These are phyloP conservation scores for Raffaelea albimanens DNA, from an alignment of 2,329 filamentous ascomycete species.

Conservation along the genomic window DNA sequence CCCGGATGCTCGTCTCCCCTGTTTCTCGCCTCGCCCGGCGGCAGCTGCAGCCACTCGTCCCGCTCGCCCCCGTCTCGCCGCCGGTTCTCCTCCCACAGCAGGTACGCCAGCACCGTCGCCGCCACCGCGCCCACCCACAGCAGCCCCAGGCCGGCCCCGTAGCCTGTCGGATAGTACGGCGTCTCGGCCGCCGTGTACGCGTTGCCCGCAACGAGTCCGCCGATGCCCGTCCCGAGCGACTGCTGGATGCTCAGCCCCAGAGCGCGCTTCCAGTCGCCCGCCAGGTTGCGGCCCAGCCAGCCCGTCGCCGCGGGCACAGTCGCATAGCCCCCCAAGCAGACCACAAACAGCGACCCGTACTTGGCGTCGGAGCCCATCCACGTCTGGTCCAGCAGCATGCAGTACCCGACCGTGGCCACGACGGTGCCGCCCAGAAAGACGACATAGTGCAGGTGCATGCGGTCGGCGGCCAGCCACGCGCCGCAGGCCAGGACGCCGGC, in stretches of 20 bases:
- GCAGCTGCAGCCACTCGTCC: constrained; percentile 17
- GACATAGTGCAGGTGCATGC: constrained; percentile 2
- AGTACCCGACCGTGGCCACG: constrained; percentile 44
- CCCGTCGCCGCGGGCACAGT: constrained; percentile 41
- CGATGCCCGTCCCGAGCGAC: constrained; percentile 22
- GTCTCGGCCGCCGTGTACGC: constrained; percentile 33
- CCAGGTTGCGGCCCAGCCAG: constrained; percentile 49
- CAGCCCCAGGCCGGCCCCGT: constrained; percentile 34
- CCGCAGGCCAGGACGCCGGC: too few species aligned
- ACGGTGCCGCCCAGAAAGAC: constrained; percentile 39
- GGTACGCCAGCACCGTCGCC: constrained; percentile 18
- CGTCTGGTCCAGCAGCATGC: constrained; percentile 40
- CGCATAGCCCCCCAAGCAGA: constrained; percentile 42
- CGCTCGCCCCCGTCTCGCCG: constrained; percentile 22
- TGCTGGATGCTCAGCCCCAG: constrained; percentile 43
- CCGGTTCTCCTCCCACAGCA: constrained; percentile 25
- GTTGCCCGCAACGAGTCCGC: constrained; percentile 40
- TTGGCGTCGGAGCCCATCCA: constrained; percentile 37
- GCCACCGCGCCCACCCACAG: constrained; percentile 32
- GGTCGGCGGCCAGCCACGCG: constrained; percentile 9
- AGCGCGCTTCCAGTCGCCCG: constrained; percentile 47
- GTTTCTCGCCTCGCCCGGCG: constrained; percentile 21
- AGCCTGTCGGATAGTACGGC: constrained; percentile 40
- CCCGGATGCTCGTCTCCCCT: constrained; percentile 26
- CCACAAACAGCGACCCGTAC: constrained; percentile 44